Base-by-base conservation (phyloP, 2,329 filamentous ascomycete genomes). In the Botryotinia globosa region DNA sequence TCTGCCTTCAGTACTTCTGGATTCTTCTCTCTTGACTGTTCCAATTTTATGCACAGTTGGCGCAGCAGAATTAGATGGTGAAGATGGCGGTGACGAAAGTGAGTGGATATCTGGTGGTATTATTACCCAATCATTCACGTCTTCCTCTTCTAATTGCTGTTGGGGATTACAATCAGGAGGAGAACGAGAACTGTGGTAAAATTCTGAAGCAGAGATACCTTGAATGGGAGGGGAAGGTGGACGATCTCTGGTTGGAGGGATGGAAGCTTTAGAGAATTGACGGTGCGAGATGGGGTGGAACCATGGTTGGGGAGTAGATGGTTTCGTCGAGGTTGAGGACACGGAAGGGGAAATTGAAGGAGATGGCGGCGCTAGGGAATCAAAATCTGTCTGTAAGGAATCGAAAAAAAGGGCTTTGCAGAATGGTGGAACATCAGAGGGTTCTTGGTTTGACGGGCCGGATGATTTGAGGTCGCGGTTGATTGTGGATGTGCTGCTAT, bases 61-160 rank as follows among this genome's bases (percentile, higher is more conserved):
- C 18, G n/a, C 22, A 37, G n/a, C 5, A 12, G 34, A 12, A 22
- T 7, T 10, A 9, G 25, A 20, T 37, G 12, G 32, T 25, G 62
- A 34, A 32, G 63, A 51, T 66, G 44, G 14, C 8, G 45, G 25
- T 8, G 45, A 22, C 10, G 37, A 29, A 22, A 37, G 34, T 14
- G 58, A 61, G 20, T 42, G 25, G 3, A 39, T 10, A 42, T 56
- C 65, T 2, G 25, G 48, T 20, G 65, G 48, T 4, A 68, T 68
- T 29, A 68, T 42, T 20, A 68, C 65, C 65, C 65, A 68, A 22
- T 68, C 65, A 16, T 68, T 42, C 8, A 5, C 14, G 10, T 68
- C 34, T 56, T 68, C 37, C n/a, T 64, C 62, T 20, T 54, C 32
- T 5, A 34, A 3, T 29, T 42, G 9, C n/a, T 18, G 48, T 14